Evolutionary conservation across 1,284 basidiomycete genomes (phyloP), one percentile per base, ranked within the genome.

Genomic region (Fomes fomentarius): DNA sequence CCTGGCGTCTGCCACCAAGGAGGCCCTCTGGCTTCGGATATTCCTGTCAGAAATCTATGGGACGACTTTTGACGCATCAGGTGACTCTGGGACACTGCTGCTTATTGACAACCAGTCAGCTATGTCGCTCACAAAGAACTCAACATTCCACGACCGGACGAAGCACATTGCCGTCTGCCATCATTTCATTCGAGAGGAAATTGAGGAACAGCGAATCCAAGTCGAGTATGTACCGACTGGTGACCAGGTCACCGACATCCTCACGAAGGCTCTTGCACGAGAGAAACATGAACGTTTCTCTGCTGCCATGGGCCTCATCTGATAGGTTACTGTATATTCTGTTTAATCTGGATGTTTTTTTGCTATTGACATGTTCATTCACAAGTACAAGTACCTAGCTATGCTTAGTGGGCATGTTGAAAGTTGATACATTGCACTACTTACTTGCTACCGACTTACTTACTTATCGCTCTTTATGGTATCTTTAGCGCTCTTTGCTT

Each of bases 211-310:
- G 38, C 42, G 24, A 47, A 24, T 41, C 25, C 34, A 40, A 31
- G 42, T 39, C 40, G 40, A 43, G 38, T 33, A 50, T 34, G 42
- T 52, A 43, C 49, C 49, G n/a, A 38, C 37, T 19, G 37, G 8
- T 17, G 37, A 38, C n/a, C 37, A 38, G n/a, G 37, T 38, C 24
- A 49, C 54, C 6, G 49, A 56, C 48, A 22, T 56, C 26, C 51
- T 71, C 30, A 71, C 68, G 11, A 71, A 71, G 43, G 46, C 63
- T 1, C 54, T 71, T 10, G 4, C 37, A 17, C n/a, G 37, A 21
- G 37, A 38, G 37, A 38, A 38, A 17, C 37, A 38, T 38, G 37
- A 38, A 17, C 37, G 37, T 19, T 38, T 38, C 37, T 38, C 37
- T 2, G 15, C 8, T 19, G 37, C 3, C 19, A 38, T 38, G 37